A percentile compares a stretch with the other conserved stretches of the same genome.
These are phyloP conservation scores for Meyerozyma sp. DNA, from an alignment of 1,139 yeast species.

Conservation along the genomic window DNA sequence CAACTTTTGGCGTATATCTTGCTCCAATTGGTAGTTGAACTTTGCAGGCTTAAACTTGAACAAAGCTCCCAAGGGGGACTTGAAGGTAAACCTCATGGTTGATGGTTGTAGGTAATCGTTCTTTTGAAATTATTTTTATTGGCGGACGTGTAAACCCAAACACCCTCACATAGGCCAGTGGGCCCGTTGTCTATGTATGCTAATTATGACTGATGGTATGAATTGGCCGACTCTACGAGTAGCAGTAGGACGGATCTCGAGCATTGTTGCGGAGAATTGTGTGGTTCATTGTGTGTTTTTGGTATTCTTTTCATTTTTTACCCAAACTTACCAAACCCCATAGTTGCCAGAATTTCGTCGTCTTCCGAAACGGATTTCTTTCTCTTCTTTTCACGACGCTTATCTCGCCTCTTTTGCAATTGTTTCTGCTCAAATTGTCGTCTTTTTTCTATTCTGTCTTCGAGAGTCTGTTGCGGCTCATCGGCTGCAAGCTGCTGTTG, in stretches of 20 bases:
- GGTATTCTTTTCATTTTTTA: background rate
- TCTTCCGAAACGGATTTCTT: constrained; percentile 10
- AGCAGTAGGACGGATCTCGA: too few relatives aligned
- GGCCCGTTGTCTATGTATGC: background rate
- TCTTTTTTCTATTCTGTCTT: constrained; percentile 40
- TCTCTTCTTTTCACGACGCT: constrained; percentile 13
- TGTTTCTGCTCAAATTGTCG: constrained; percentile 35
- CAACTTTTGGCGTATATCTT: constrained; percentile 33
- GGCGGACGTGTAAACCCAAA: constrained; percentile 7
- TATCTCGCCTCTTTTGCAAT: constrained; percentile 21
- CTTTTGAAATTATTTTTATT: constrained; percentile 15
- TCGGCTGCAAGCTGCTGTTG: constrained; percentile 16
- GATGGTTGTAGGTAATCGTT: constrained; percentile 5
- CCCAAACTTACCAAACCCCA: constrained; percentile 61
- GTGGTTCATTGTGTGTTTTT: background rate
- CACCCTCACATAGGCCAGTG: background rate
- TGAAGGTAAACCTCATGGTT: constrained; percentile 41
- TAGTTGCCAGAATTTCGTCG: constrained; percentile 32
- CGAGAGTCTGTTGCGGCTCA: constrained; percentile 17
- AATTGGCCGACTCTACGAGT: too few relatives aligned
- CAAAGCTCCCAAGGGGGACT: constrained; percentile 36
- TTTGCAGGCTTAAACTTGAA: constrained; percentile 24
- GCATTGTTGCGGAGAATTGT: background rate
- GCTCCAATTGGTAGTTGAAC: constrained; percentile 39
- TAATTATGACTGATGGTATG: too few relatives aligned